Conservation (phyloP, 495 filamentous ascomycete species). For the Saxophila tyrrhenica region DNA sequence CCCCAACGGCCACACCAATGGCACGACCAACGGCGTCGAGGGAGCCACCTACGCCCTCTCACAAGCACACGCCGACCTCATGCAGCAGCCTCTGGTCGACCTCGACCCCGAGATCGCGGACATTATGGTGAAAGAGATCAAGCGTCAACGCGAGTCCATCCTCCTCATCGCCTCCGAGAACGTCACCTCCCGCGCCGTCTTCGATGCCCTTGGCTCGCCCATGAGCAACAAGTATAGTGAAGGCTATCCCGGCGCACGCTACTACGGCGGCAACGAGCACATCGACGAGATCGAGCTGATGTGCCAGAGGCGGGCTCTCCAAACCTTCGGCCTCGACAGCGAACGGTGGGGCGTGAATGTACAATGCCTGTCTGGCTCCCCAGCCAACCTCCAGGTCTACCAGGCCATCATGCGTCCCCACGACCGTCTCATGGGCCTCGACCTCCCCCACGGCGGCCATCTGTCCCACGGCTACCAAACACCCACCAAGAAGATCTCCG, state of each 20-base stretch:
- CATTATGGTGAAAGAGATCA: slow-evolving; percentile 94
- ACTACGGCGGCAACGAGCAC: slow-evolving; percentile 99
- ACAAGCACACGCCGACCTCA: slow-evolving; percentile 78
- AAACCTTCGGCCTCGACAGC: slow-evolving; percentile 77
- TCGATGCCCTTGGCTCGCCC: slow-evolving; percentile 77
- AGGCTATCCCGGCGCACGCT: slow-evolving; percentile 94
- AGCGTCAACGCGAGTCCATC: slow-evolving; percentile 96
- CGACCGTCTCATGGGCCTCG: slow-evolving; percentile 92
- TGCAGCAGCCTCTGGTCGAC: slow-evolving; percentile 75
- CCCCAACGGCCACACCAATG: slow-evolving; percentile 12
- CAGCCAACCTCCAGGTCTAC: slow-evolving; percentile 97
- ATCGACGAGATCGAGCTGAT: slow-evolving; percentile 93
- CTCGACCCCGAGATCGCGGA: slow-evolving; percentile 82
- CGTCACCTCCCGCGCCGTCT: slow-evolving; percentile 79
- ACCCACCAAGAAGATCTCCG: slow-evolving; percentile 61
- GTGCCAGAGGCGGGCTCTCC: slow-evolving; percentile 88
- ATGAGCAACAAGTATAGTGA: slow-evolving; percentile 99
- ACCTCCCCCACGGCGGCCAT: slow-evolving; percentile 95
- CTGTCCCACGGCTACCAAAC: slow-evolving; percentile 98
- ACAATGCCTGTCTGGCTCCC: slow-evolving; percentile 82
- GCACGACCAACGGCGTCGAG: slow-evolving; percentile 5
- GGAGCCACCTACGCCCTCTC: slow-evolving; percentile 66
- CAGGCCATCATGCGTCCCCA: slow-evolving; percentile 97
- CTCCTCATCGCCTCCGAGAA: slow-evolving; percentile 95
- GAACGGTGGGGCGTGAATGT: slow-evolving; percentile 99